phyloP scores from a whole-genome alignment of 1,139 yeast species.

The Hyphopichia fennica region DNA sequence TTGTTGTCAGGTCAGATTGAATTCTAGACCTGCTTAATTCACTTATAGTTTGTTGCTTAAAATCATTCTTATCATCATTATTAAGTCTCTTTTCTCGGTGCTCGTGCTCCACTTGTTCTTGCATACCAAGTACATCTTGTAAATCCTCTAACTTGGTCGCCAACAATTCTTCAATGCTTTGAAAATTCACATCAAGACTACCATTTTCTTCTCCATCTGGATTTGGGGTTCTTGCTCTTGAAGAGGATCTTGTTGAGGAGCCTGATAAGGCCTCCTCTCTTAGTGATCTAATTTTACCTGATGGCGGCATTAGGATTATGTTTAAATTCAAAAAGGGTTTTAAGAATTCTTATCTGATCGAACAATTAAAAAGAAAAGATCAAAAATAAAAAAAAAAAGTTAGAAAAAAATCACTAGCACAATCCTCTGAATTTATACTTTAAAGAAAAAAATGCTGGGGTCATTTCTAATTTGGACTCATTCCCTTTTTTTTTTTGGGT shows the following conservation, averaged over 20 bases:
- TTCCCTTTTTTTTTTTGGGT: neutral
- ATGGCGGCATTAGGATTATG: slow-evolving; percentile 1
- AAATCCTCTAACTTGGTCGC: slow-evolving; percentile 36
- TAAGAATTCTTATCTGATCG: too few relatives aligned
- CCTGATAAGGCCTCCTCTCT: slow-evolving; percentile 19
- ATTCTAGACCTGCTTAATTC: slow-evolving; percentile 36
- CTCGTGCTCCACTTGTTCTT: slow-evolving; percentile 12
- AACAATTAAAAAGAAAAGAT: too few relatives aligned
- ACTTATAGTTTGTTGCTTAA: slow-evolving; percentile 32
- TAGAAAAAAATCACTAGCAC: too few relatives aligned
- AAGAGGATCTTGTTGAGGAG: slow-evolving; percentile 36
- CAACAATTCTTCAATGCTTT: slow-evolving; percentile 41
- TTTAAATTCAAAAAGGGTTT: too few relatives aligned
- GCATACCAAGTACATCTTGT: slow-evolving; percentile 18
- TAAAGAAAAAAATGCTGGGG: neutral
- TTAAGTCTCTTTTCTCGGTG: slow-evolving; percentile 8
- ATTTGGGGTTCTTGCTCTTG: slow-evolving; percentile 45
- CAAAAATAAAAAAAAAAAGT: neutral
- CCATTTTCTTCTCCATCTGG: slow-evolving; percentile 47
- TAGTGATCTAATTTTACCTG: slow-evolving; percentile 5
- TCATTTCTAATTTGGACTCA: neutral
- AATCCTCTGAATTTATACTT: too few relatives aligned
- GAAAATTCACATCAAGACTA: slow-evolving; percentile 39
- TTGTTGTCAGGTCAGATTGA: slow-evolving; percentile 36
- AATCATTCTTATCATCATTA: slow-evolving; percentile 17